A percentile compares a stretch with the other conserved stretches of the same genome.
Evolutionary conservation across 2,329 filamentous ascomycete genomes (phyloP).

Genomic region (Passalora sequoiae): DNA sequence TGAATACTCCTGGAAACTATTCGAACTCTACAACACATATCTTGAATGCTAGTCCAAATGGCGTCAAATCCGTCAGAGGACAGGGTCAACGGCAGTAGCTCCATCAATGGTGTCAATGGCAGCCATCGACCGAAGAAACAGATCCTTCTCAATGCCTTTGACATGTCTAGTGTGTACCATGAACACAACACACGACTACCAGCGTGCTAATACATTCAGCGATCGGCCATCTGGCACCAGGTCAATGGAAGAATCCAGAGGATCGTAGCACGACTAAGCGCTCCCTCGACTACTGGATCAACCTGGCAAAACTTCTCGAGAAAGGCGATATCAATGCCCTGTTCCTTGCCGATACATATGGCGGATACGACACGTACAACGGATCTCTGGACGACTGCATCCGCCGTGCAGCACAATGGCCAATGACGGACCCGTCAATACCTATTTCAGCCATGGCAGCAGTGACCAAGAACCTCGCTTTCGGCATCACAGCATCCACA

Average conservation of each 20-base stretch:
- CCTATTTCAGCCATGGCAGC: constrained; percentile 62
- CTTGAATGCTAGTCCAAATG: no score
- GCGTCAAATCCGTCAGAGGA: neutral
- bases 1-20: neutral
- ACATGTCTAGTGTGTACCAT: constrained; percentile 37
- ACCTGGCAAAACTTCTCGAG: constrained; percentile 59
- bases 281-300: constrained; percentile 58
- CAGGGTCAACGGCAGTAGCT: neutral
- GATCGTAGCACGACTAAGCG: constrained; percentile 59
- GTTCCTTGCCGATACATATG: constrained; percentile 62
- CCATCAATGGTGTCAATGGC: neutral
- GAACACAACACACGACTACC: no score
- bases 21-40: neutral
- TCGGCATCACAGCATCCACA: constrained; percentile 59
- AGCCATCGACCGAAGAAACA: constrained; percentile 30
- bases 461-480: constrained; percentile 59
- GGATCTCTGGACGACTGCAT: constrained; percentile 42
- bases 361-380: constrained; percentile 60
- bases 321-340: constrained; percentile 59
- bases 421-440: constrained; percentile 60
- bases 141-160: constrained; percentile 34
- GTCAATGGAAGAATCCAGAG: constrained; percentile 62
- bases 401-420: constrained; percentile 59
- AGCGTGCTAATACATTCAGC: constrained; percentile 3
- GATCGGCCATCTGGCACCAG: constrained; percentile 56